Conservation (phyloP, 2,329 filamentous ascomycete species). For the Aspergillus sp. region DNA sequence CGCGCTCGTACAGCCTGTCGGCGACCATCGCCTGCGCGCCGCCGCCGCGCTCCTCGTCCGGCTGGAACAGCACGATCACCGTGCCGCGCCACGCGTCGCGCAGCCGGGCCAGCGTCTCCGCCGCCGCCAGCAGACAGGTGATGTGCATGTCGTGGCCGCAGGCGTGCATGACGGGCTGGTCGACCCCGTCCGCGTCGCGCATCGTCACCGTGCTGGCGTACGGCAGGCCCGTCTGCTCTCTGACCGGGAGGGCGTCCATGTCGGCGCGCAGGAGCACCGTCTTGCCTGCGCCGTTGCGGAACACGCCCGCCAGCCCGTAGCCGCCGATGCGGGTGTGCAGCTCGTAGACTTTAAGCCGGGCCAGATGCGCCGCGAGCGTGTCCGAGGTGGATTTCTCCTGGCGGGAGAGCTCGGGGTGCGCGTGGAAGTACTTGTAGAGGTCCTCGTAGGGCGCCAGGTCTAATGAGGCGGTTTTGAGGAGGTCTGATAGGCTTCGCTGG, state of each 20-base stretch:
- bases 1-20: slow-evolving; percentile 53
- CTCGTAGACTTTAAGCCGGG: slow-evolving; percentile 30
- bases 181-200: slow-evolving; percentile 48
- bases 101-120: slow-evolving; percentile 48
- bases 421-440: slow-evolving; percentile 60
- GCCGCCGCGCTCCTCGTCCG: slow-evolving; percentile 62
- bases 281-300: slow-evolving; percentile 43
- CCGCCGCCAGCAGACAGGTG: slow-evolving; percentile 54
- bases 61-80: slow-evolving; percentile 65
- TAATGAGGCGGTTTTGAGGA: slow-evolving; percentile 16
- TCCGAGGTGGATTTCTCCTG: slow-evolving; percentile 56
- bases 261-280: slow-evolving; percentile 50
- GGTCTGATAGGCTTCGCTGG: slow-evolving; percentile 17
- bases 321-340: slow-evolving; percentile 48
- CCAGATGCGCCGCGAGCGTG: slow-evolving; percentile 46
- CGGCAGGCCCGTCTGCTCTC: slow-evolving; percentile 48
- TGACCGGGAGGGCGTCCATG: slow-evolving; percentile 51
- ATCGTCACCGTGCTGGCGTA: slow-evolving; percentile 49
- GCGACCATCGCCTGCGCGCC: slow-evolving; percentile 65
- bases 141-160: slow-evolving; percentile 64
- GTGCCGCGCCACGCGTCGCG: slow-evolving; percentile 60
- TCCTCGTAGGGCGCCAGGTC: slow-evolving; percentile 50
- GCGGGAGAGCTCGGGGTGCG: slow-evolving; percentile 58
- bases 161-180: slow-evolving; percentile 61
- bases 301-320: slow-evolving; percentile 44